phyloP scores from a whole-genome alignment of 768 basidiomycete genomes.

The Russula sp. region DNA sequence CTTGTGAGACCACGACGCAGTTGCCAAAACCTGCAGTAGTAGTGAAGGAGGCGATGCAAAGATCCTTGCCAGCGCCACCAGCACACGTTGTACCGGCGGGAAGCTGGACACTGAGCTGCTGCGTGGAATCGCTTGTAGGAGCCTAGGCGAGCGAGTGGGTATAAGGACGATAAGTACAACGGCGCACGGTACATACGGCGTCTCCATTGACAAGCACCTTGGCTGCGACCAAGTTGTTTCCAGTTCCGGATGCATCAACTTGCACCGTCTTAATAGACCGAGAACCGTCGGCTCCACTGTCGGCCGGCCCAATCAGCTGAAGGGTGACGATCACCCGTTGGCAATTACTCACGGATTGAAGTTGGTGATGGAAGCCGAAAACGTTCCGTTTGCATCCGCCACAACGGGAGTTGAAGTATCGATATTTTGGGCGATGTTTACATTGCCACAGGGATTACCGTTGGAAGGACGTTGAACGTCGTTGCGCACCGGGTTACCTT shows the following conservation, averaged over 20 bases:
- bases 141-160: constrained; percentile 28
- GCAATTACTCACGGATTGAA: constrained; percentile 42
- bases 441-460: constrained; percentile 38
- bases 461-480: constrained; percentile 31
- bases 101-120: constrained; percentile 39
- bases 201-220: constrained; percentile 43
- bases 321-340: constrained; percentile 42
- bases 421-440: constrained; percentile 37
- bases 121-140: constrained; percentile 35
- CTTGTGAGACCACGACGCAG: constrained; percentile 43
- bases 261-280: constrained; percentile 38
- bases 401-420: constrained; percentile 32
- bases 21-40: constrained; percentile 49
- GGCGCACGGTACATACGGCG: constrained; percentile 32
- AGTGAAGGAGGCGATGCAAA: constrained; percentile 48
- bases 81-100: constrained; percentile 47
- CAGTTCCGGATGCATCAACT: constrained; percentile 40
- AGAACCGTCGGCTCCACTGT: constrained; percentile 44
- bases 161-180: background rate
- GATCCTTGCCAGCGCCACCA: constrained; percentile 40
- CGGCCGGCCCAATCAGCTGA: constrained; percentile 20
- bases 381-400: constrained; percentile 35
- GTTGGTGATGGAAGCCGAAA: constrained; percentile 38
- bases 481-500: constrained; percentile 25
- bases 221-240: constrained; percentile 33